Percentiles rank a stretch among this genome's conserved stretches.
phyloP scores from a whole-genome alignment of 768 basidiomycete species.

The Ramaria rubella region DNA sequence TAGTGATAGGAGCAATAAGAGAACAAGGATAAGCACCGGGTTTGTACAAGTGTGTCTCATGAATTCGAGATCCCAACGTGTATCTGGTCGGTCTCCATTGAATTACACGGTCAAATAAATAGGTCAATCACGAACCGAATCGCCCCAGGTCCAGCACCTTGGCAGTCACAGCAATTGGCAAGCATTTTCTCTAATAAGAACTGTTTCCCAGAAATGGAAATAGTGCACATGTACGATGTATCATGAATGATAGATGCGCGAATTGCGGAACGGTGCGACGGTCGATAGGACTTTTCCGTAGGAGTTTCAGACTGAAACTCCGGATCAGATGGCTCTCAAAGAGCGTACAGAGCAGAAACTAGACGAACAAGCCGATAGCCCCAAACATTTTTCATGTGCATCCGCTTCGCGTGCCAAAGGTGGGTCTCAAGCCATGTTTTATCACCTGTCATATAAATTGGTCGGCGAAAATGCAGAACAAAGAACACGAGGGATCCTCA shows the following conservation, averaged over 20 bases:
- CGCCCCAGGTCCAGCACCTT: slow-evolving; percentile 52
- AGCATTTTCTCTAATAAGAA: slow-evolving; percentile 45
- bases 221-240: slow-evolving; percentile 72
- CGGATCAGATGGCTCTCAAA: background rate
- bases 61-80: slow-evolving; percentile 55
- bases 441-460: slow-evolving; percentile 44
- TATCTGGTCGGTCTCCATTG: slow-evolving; percentile 38
- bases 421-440: slow-evolving; percentile 96
- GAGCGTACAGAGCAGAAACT: background rate
- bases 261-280: slow-evolving; percentile 82
- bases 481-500: slow-evolving; percentile 26
- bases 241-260: slow-evolving; percentile 88
- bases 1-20: slow-evolving; percentile 60
- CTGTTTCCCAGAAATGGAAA: slow-evolving; percentile 68
- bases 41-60: slow-evolving; percentile 63
- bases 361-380: slow-evolving; percentile 72
- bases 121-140: slow-evolving; percentile 39
- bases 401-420: slow-evolving; percentile 94
- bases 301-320: slow-evolving; percentile 66
- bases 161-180: slow-evolving; percentile 56
- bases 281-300: slow-evolving; percentile 86
- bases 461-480: background rate
- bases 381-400: slow-evolving; percentile 92
- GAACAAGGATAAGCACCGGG: slow-evolving; percentile 57
- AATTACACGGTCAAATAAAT: background rate